Percentiles rank a stretch among this genome's conserved stretches.
Conservation (phyloP, 2,329 filamentous ascomycete genomes). For the Ceratocystis colombiana region DNA sequence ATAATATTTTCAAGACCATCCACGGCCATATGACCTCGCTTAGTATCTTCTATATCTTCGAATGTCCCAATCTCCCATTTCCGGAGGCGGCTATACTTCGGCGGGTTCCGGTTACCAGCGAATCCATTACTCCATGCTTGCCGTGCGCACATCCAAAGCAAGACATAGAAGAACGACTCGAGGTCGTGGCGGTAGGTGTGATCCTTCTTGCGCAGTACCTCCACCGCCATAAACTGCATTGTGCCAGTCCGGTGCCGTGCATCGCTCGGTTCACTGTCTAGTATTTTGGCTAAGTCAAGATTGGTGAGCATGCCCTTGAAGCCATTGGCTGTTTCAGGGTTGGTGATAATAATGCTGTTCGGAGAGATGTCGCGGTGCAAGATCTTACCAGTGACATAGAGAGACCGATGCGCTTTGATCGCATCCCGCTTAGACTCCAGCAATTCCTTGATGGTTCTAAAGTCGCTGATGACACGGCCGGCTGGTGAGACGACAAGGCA, state of each 20-base stretch:
- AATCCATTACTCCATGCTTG: background rate
- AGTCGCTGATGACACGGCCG: background rate
- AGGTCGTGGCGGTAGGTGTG: background rate
- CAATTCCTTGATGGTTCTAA: background rate
- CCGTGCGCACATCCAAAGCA: background rate
- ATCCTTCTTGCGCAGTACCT: no score
- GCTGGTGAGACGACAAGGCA: background rate
- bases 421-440: background rate
- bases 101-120: background rate
- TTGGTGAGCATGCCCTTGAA: background rate
- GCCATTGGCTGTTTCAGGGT: background rate
- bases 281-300: background rate
- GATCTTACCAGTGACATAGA: background rate
- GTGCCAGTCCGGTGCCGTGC: no score
- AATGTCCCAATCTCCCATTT: background rate
- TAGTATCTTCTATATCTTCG: rapidly evolving
- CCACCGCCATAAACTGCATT: no score
- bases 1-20: no score
- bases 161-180: background rate
- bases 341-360: background rate
- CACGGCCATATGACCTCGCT: no score
- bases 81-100: background rate
- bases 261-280: background rate
- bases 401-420: background rate
- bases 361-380: background rate